Conservation (phyloP, 495 filamentous ascomycete genomes). For the Hypoxylon subgilvum region DNA sequence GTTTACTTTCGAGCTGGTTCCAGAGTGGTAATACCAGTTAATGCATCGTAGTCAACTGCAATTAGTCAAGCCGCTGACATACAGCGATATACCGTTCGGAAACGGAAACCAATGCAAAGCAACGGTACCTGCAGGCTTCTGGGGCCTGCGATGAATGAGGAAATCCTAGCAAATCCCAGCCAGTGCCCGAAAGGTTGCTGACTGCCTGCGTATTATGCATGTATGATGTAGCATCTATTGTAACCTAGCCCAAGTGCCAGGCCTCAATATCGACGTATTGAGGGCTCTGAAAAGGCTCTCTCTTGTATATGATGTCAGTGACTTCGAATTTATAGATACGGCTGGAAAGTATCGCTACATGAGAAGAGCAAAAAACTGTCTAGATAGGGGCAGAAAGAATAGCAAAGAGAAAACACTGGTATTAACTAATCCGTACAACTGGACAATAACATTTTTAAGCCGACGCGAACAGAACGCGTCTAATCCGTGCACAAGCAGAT, state of each 20-base stretch:
- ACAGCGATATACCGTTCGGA: conserved; percentile 4
- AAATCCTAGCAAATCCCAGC: conserved; percentile 23
- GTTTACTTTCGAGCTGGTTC: too few species aligned
- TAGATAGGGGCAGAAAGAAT: too few species aligned
- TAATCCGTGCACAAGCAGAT: neutral
- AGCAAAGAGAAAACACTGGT: too few species aligned
- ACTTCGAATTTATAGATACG: too few species aligned
- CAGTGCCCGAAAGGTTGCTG: conserved; percentile 2
- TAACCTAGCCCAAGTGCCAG: conserved; percentile 7
- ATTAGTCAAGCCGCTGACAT: neutral
- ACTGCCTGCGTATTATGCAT: neutral
- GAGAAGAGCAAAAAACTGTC: too few species aligned
- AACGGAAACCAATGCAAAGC: neutral
- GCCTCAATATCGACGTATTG: too few species aligned
- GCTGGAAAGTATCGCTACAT: too few species aligned
- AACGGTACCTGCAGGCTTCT: conserved; percentile 27
- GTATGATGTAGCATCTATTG: neutral
- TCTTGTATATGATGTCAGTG: too few species aligned
- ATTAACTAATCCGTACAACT: too few species aligned
- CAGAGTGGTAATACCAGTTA: too few species aligned
- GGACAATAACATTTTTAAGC: conserved; percentile 6
- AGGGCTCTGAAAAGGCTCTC: too few species aligned
- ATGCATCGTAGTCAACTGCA: neutral
- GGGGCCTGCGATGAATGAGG: conserved; percentile 10
- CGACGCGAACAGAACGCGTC: conserved; percentile 20